Percentiles rank a stretch among this genome's conserved stretches.
Conservation (phyloP, 208 protist species). For the Porcisia hertigi region DNA sequence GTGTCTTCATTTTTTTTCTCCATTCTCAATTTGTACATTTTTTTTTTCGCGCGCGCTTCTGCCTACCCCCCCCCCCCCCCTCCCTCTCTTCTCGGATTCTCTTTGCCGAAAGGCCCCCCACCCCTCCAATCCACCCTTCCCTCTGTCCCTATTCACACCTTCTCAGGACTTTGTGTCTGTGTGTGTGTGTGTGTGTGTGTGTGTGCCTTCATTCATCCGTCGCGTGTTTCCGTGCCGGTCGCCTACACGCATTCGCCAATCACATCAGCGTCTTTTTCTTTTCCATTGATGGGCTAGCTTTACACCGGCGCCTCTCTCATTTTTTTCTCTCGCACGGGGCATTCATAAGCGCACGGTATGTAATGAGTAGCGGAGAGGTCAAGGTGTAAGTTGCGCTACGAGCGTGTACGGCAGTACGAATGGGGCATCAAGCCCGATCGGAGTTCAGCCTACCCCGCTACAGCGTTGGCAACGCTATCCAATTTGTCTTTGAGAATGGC, state of each 20-base stretch:
- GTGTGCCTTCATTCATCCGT: not conserved
- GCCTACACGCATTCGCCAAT: not conserved
- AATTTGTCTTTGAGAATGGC: constrained; percentile 26
- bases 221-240: not conserved
- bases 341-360: too few species aligned
- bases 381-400: too few species aligned
- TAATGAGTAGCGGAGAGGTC: too few species aligned
- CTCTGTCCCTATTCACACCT: not conserved
- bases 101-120: not conserved
- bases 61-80: too few species aligned
- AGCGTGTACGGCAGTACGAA: not conserved
- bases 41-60: too few species aligned
- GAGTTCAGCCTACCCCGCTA: constrained; percentile 19
- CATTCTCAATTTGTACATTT: too few species aligned
- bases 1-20: too few species aligned
- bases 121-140: not conserved
- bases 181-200: not conserved
- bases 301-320: too few species aligned
- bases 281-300: too few species aligned
- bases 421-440: not conserved
- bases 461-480: constrained; percentile 18
- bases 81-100: not conserved
- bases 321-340: too few species aligned
- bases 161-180: not conserved
- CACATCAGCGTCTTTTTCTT: not conserved